Conservation (phyloP, 257 asterid species). For the Forsythia suspensa region DNA sequence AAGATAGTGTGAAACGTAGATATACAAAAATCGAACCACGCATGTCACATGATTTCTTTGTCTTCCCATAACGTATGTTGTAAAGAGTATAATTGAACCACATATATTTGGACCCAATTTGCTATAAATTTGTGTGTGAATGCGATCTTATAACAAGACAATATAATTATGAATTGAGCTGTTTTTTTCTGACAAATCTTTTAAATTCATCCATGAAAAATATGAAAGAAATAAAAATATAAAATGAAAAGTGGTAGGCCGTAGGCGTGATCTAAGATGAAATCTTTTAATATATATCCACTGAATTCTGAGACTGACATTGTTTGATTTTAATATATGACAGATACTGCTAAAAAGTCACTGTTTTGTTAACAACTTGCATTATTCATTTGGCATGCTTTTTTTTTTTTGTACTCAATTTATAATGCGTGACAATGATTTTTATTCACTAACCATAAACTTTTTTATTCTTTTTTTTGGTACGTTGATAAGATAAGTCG, state of each 20-base stretch:
- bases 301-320: slow-evolving; percentile 21
- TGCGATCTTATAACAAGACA: neutral
- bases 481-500: neutral
- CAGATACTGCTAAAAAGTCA: slow-evolving; percentile 29
- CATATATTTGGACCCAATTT: neutral
- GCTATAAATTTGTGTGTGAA: neutral
- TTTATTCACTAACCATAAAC: neutral
- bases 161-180: neutral
- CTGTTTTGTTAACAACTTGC: slow-evolving; percentile 28
- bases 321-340: slow-evolving; percentile 28
- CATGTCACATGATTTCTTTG: neutral
- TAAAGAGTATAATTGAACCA: neutral
- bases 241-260: neutral
- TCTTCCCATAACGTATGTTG: neutral
- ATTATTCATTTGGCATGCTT: neutral
- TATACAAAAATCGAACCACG: neutral
- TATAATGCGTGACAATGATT: neutral
- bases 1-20: neutral
- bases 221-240: neutral
- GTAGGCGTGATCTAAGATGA: slow-evolving; percentile 36
- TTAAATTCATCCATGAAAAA: slow-evolving; percentile 4
- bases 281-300: neutral
- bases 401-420: neutral
- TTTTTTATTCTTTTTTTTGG: neutral
- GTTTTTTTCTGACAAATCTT: neutral